Base-by-base conservation (phyloP, 2,329 filamentous ascomycete genomes). In the Epichloe hybrida region DNA sequence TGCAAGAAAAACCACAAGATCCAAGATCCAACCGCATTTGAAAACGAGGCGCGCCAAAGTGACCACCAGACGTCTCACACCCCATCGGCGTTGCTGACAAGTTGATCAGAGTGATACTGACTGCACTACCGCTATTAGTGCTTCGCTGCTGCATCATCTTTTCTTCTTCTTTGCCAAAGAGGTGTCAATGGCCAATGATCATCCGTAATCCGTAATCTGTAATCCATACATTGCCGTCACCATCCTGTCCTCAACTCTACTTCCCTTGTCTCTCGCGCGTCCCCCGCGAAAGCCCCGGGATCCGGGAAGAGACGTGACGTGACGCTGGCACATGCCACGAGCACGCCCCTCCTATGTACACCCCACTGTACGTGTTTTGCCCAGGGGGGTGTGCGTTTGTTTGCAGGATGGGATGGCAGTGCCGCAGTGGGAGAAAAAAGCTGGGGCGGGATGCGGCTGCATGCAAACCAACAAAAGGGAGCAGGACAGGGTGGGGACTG, bases 241-340 rank as follows among this genome's bases (percentile, higher is more conserved):
- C 6, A 27, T 8, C 20, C 20, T 21, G 21, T 23, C 5, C 21
- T 5, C 5, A 23, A 23, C 27, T 31, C 27, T 31, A 31, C 27
- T 31, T 31, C 27, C 27, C 27, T 2, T 23, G 50, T 49, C 47
- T 52, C 37, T 38, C 42, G 42, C 47, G 27, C 17, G 17, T 17
- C 35, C 48, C 44, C 48, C 51, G 48, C 39, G 40, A 48, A 45
- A 49, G 13, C 36, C 40, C 49, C 39, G 51, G 44, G 20, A 53
- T 17, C 51, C 51, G 48, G 51, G 36, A 53, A 44, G 51, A 44
- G 45, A 53, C 23, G 23, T 27, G 23, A 7, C 23, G 23, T 27
- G 23, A 27, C 51, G 51, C 48, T 53, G 48, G 43, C 51, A 53
- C 44, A 50, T 53, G 48, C 44, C 39, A 50, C 34, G n/a, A 37